Conservation (phyloP, 2,329 filamentous ascomycete species). For the Sclerotinia minor region DNA sequence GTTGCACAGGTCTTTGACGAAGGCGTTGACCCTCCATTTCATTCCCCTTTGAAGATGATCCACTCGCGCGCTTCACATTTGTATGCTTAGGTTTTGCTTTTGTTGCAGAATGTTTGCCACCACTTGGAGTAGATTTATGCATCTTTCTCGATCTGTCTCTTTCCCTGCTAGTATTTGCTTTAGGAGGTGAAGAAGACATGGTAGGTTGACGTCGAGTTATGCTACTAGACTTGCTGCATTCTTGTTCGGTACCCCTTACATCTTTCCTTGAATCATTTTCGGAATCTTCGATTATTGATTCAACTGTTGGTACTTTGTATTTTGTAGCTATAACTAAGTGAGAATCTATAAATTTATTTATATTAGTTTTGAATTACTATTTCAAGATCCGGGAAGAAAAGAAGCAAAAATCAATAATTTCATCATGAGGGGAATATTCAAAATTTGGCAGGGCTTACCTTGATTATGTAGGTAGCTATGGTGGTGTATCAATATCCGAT, state of each 20-base stretch:
- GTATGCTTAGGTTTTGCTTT: constrained; percentile 33
- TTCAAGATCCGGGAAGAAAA: constrained; percentile 8
- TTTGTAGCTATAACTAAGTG: constrained; percentile 35
- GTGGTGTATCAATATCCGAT: constrained; percentile 30
- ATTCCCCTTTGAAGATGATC: constrained; percentile 28
- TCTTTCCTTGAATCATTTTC: constrained; percentile 36
- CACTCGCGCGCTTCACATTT: constrained; percentile 29
- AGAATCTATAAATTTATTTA: constrained; percentile 16
- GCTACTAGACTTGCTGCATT: constrained; percentile 27
- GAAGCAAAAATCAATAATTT: constrained; percentile 14
- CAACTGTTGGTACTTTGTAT: constrained; percentile 36
- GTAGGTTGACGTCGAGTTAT: constrained; percentile 26
- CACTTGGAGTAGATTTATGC: constrained; percentile 30
- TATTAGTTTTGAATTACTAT: constrained; percentile 27
- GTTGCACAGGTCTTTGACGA: constrained; percentile 30
- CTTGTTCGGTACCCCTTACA: constrained; percentile 29
- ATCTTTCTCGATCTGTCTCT: constrained; percentile 32
- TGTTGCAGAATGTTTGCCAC: constrained; percentile 30
- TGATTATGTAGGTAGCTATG: constrained; percentile 26
- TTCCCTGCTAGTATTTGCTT: constrained; percentile 34
- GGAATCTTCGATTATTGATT: constrained; percentile 38
- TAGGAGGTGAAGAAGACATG: constrained; percentile 33
- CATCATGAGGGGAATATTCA: constrained; percentile 7
- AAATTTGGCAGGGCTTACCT: constrained; percentile 31
- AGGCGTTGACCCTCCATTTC: constrained; percentile 27